Base-by-base conservation (phyloP, 306 rosid species). In the Quercus cerris region DNA sequence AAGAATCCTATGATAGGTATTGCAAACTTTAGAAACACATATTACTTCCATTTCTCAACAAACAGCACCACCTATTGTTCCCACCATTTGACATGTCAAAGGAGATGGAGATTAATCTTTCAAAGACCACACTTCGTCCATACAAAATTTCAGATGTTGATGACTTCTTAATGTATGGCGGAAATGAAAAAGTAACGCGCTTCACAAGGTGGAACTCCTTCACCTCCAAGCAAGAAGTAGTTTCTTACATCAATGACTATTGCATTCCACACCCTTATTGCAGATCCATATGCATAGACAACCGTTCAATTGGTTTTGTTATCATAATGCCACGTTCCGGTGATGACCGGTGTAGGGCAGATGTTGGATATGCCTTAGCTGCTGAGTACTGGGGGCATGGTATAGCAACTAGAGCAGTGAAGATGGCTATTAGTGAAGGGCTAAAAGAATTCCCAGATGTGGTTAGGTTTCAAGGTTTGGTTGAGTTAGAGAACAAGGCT, bases 271-370 rank as follows among this genome's bases (percentile, higher is more conserved):
- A 78, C 61, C 81, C 81, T 38, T 78, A 28, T 17, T 78, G 80
- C 75, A 77, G 77, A 57, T 77, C 85, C 75, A 70, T 85, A 56
- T 85, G 85, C 88, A 38, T 81, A 79, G 30, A 23, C 1, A 81
- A 78, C 76, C 75, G 76, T 51, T 81, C 85, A 7, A 77, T 81
- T 22, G 83, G 88, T 44, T 41, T 54, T n/a, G 0, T 81, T 23
- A 49, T 22, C 56, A 20, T 85, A 81, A 61, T 9, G 46, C 85
- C 81, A 30, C 38, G 17, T 13, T 66, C 25, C 2, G 76, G 83
- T 38, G 74, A 70, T 11, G 82, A 78, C n/a, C 52, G 3, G n/a
- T 74, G 67, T 20, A 22, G 56, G 20, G 88, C 78, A 15, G 59
- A 54, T 4, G 23, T 85, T 0, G 80, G 82, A 11, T 77, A 62